phyloP scores from a whole-genome alignment of 2,329 filamentous ascomycete genomes.

The Tolypocladium sp. region DNA sequence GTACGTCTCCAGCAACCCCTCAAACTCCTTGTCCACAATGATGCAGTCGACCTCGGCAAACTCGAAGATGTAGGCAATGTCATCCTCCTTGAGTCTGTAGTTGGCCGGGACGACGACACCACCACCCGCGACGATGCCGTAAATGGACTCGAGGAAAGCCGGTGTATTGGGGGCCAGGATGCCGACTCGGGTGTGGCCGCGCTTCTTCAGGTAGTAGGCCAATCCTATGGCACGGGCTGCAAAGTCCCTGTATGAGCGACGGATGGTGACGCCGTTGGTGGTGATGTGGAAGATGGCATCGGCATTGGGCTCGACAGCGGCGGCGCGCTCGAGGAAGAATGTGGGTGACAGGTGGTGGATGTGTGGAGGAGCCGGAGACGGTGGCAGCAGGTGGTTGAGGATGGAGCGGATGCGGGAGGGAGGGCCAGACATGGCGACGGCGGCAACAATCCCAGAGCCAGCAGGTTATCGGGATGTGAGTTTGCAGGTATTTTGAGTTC shows the following conservation, averaged over 20 bases:
- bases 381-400: conserved; percentile 36
- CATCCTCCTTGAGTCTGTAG: conserved; percentile 64
- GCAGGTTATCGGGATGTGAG: not conserved
- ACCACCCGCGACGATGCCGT: conserved; percentile 75
- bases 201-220: conserved; percentile 76
- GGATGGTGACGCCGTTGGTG: conserved; percentile 62
- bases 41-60: conserved; percentile 82
- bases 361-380: conserved; percentile 40
- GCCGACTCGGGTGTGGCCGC: conserved; percentile 67
- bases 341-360: conserved; percentile 79
- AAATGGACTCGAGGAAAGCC: conserved; percentile 85
- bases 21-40: conserved; percentile 77
- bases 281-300: conserved; percentile 82
- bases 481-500: not conserved
- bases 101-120: conserved; percentile 63
- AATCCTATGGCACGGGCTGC: conserved; percentile 81
- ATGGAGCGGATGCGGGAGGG: conserved; percentile 52
- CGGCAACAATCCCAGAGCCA: not conserved
- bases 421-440: conserved; percentile 50
- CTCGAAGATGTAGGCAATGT: conserved; percentile 84
- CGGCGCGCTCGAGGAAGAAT: conserved; percentile 77
- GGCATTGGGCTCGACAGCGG: conserved; percentile 77
- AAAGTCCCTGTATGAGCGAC: conserved; percentile 70
- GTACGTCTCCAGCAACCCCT: conserved; percentile 60
- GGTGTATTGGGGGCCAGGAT: conserved; percentile 89